Evolutionary conservation across 73 alveolate species (phyloP), one percentile per base, ranked within the genome.

Genomic region (Tetrahymena elliotti): DNA sequence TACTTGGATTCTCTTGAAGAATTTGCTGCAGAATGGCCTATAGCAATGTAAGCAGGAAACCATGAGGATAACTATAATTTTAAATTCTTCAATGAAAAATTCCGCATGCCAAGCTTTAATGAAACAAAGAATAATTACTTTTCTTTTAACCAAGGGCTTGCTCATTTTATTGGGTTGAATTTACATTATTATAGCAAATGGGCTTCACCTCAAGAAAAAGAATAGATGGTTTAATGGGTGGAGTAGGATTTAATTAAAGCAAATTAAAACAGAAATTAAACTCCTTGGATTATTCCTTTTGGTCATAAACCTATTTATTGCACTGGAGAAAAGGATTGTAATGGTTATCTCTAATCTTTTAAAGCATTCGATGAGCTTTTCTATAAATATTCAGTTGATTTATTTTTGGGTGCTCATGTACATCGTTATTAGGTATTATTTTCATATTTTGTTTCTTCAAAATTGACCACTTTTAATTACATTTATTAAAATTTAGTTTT

Each of bases 291-390:
- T 68, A 68, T 94, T 18, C 93, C 92, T 1, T 94, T 94, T 92
- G 83, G 93, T 24, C 96, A 94, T 88, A 84, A 94, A 53, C 96
- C 96, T 47, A 41, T 94, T 35, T 94, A 94, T 52, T 94, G 96
- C 37, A 94, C 83, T n/a, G 93, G 39, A 35, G 96, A 94, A 41
- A 68, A 52, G 24, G 33, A 94, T 38, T 94, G 96, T 35, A 33
- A 35, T 15, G 22, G 31, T 8, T 52, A 27, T 47, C 84, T 35
- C 47, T 34, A 88, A 13, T 35, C 83, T 11, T 88, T 94, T 34
- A 38, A 84, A 11, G 93, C 47, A 33, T 94, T 94, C 84, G 96
- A 94, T 84, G 83, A 84, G 18, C 52, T 94, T 38, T 94, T 94
- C 52, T 34, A 94, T 84, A 39, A 94, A 33, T 94, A 37, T 52